Conservation (phyloP, 2,329 filamentous ascomycete genomes). For the Diaporthe nobilis region DNA sequence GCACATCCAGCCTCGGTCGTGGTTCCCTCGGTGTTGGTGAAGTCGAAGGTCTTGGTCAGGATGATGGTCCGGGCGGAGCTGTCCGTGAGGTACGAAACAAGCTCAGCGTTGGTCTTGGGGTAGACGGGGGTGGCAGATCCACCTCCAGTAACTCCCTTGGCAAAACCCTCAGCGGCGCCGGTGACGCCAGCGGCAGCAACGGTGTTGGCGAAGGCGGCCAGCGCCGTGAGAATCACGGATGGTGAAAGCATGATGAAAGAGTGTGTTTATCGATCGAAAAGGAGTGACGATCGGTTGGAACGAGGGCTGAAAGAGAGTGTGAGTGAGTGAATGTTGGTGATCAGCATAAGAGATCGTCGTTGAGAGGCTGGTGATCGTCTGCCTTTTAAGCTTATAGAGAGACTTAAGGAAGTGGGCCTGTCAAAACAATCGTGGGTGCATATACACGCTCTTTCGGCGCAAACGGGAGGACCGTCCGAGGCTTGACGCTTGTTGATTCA, state of each 20-base stretch:
- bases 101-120: conserved; percentile 67
- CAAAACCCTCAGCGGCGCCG: conserved; percentile 59
- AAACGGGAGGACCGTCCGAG: conserved; percentile 10
- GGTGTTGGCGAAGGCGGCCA: conserved; percentile 27
- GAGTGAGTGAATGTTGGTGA: background rate
- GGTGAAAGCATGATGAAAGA: conserved; percentile 29
- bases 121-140: conserved; percentile 67
- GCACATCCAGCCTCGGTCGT: conserved; percentile 67
- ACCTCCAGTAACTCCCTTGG: conserved; percentile 71
- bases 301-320: conserved; percentile 13
- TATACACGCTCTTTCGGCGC: background rate
- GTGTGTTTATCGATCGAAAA: background rate
- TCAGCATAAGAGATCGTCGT: conserved; percentile 4
- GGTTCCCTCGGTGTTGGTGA: conserved; percentile 68
- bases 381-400: conserved; percentile 22
- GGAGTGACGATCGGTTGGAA: conserved; percentile 13
- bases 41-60: conserved; percentile 69
- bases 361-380: conserved; percentile 27
- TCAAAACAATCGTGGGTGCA: background rate
- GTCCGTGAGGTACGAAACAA: conserved; percentile 72
- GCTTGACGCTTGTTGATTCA: background rate
- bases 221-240: conserved; percentile 9
- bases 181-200: conserved; percentile 38
- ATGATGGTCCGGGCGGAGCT: conserved; percentile 68
- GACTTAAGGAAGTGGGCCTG: background rate